These are phyloP conservation scores for Pyrus communis DNA, from an alignment of 306 rosid species.

Conservation along the genomic window DNA sequence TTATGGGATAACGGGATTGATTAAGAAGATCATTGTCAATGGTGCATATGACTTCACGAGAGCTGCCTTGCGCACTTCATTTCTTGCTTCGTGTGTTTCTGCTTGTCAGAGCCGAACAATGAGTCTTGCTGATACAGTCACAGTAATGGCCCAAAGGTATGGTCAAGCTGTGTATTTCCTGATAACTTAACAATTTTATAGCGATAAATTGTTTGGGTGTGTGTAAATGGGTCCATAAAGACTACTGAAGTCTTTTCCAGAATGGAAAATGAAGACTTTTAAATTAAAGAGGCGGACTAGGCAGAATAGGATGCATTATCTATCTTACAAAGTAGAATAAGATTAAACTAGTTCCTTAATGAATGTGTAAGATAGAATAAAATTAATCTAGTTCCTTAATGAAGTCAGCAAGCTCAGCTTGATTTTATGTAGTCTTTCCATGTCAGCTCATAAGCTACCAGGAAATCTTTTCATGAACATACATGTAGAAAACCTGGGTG, in stretches of 20 bases:
- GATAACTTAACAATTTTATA: not conserved
- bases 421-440: not conserved
- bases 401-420: not conserved
- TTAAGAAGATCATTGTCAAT: conserved; percentile 51
- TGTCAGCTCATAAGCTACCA: not conserved
- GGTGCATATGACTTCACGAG: conserved; percentile 85
- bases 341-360: too few relatives aligned
- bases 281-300: not conserved
- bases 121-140: conserved; percentile 76
- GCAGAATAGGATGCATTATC: not conserved
- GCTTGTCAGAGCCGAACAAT: conserved; percentile 86
- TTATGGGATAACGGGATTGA: conserved; percentile 48
- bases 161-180: not conserved
- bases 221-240: not conserved
- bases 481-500: not conserved
- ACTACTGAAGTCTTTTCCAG: not conserved
- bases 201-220: not conserved
- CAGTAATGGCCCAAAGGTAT: conserved; percentile 81
- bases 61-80: conserved; percentile 79
- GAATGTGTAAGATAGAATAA: not conserved
- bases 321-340: not conserved
- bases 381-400: not conserved
- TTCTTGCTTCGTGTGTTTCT: conserved; percentile 86
- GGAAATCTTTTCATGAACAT: not conserved
- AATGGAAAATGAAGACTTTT: not conserved